These are phyloP conservation scores for Pichia californica DNA, from an alignment of 805 yeast genomes.

Conservation along the genomic window DNA sequence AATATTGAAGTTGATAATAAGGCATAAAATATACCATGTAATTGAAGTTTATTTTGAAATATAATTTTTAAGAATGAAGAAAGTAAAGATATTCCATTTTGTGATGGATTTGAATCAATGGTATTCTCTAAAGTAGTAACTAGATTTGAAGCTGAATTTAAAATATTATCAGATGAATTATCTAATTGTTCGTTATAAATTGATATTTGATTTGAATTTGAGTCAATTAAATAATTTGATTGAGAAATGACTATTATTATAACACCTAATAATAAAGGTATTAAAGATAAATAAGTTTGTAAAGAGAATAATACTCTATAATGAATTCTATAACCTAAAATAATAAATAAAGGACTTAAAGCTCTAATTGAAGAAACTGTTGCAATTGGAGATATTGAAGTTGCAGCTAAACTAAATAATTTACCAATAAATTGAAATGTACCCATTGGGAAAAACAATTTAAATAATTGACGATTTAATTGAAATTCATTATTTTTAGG, in stretches of 20 bases:
- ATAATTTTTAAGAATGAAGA: neutral
- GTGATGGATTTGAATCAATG: no score
- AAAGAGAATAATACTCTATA: slow-evolving; percentile 46
- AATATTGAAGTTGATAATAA: slow-evolving; percentile 63
- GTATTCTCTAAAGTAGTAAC: no score
- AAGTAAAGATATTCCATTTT: neutral
- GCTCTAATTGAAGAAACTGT: slow-evolving; percentile 69
- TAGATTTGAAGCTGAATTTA: neutral
- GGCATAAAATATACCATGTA: slow-evolving; percentile 60
- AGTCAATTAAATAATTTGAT: slow-evolving; percentile 5
- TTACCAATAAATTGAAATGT: slow-evolving; percentile 62
- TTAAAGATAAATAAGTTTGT: slow-evolving; percentile 44
- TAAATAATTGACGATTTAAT: slow-evolving; percentile 35
- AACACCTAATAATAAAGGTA: slow-evolving; percentile 50
- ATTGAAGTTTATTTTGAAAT: neutral
- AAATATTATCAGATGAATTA: neutral
- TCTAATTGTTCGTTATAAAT: slow-evolving; percentile 8
- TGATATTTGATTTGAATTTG: neutral
- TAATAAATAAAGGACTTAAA: slow-evolving; percentile 55
- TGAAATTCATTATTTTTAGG: slow-evolving; percentile 30
- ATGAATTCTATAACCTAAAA: slow-evolving; percentile 45
- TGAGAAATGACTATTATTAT: slow-evolving; percentile 38
- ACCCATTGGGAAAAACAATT: slow-evolving; percentile 56
- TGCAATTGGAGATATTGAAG: slow-evolving; percentile 58
- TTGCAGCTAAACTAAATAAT: slow-evolving; percentile 55